Conservation (phyloP, 2,329 filamentous ascomycete species). For the Beauveria australis region DNA sequence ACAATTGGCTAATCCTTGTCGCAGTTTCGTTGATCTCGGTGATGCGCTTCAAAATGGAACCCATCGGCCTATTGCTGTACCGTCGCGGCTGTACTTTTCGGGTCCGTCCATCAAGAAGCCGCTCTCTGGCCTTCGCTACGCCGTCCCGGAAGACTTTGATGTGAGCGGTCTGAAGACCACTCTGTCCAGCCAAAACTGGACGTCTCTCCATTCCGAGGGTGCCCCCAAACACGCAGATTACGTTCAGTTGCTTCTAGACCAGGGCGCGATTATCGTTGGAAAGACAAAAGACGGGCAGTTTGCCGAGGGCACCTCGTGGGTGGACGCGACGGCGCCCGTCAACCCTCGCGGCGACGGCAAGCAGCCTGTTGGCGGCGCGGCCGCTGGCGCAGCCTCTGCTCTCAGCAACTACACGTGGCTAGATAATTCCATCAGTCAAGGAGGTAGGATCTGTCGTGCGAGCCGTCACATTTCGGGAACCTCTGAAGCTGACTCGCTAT, state of each 20-base stretch:
- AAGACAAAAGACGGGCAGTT: conserved; percentile 46
- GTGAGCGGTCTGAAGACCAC: conserved; percentile 44
- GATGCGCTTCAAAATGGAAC: conserved; percentile 19
- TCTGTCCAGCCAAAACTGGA: conserved; percentile 51
- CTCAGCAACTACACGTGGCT: conserved; percentile 35
- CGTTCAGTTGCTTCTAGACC: conserved; percentile 47
- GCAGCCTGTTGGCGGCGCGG: conserved; percentile 25
- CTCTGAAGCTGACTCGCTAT: conserved; percentile 15
- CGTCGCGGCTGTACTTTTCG: conserved; percentile 28
- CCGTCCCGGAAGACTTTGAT: conserved; percentile 26
- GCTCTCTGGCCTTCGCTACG: conserved; percentile 28
- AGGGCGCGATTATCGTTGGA: conserved; percentile 48
- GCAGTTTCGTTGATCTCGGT: conserved; percentile 24
- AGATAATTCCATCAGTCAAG: conserved; percentile 27
- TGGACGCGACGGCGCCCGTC: conserved; percentile 32
- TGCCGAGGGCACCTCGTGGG: conserved; percentile 33
- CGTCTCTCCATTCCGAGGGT: conserved; percentile 39
- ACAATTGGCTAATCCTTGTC: background rate
- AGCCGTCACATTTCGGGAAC: background rate
- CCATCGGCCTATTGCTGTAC: conserved; percentile 27
- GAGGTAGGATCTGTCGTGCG: conserved; percentile 20
- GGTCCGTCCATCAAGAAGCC: conserved; percentile 22
- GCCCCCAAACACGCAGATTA: conserved; percentile 37
- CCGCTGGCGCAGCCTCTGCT: conserved; percentile 30
- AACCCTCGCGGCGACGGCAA: conserved; percentile 41